Base-by-base conservation (phyloP, 208 protist species). In the Trypanosoma avium region DNA sequence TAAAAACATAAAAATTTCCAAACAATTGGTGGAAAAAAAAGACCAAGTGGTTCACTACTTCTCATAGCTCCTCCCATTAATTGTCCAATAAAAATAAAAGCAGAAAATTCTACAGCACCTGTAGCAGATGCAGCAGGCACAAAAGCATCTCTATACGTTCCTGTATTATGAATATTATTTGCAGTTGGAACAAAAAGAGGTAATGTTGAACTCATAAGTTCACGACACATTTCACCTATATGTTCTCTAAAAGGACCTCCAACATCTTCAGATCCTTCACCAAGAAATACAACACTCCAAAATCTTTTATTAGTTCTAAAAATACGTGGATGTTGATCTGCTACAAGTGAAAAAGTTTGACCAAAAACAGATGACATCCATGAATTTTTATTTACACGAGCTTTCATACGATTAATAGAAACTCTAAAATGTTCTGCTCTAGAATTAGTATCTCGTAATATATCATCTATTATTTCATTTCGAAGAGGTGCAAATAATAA, bases 11-110 rank as follows among this genome's bases (percentile, higher is more conserved):
- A 66, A 57, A 74, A 82, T 68, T 94, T 92, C 95, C 95, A 98
- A 46, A 98, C 75, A 9, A 97, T 62, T 17, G 92, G 84, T 17
- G 97, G 92, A 29, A 98, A 73, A 70, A 92, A 88, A 19, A 99
- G 74, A 27, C 84, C 75, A 13, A 99, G 77, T 29, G 95, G 86
- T 32, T 97, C 81, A 42, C 90, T 86, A 27, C 77, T 88, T 58
- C 96, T 86, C 55, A 99, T 67, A 26, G 91, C 93, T 38, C 94
- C 83, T 43, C 97, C 97, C 93, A 99, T 98, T 43, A 99, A 71
- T 46, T 80, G 73, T 10, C 96, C 96, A n/a, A 98, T 24, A 65
- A 98, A 97, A n/a, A 74, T 63, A 54, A 92, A 97, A 27, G 88
- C 88, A 8, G 76, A 57, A 12, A 95, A 48, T 45, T 94, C 74